Conservation (phyloP, 1,284 basidiomycete genomes). For the Leccinum griseonigrum region DNA sequence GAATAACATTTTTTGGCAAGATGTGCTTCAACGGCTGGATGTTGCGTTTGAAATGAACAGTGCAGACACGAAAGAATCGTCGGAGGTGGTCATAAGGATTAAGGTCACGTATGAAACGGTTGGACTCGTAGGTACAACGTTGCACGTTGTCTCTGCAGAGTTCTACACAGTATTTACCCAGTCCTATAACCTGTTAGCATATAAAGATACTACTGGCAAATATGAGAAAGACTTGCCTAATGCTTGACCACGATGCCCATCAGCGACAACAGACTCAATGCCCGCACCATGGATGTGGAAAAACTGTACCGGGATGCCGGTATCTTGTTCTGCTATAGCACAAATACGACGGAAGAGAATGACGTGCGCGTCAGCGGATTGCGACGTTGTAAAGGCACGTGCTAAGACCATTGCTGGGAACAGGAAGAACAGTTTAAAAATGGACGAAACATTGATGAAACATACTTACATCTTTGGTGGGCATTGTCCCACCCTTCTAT, state of each 20-base stretch:
- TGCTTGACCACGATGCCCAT: conserved; percentile 3
- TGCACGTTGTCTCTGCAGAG: neutral
- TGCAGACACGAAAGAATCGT: neutral
- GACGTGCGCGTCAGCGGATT: conserved; percentile 4
- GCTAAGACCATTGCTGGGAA: neutral
- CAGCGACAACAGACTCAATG: conserved; percentile 6
- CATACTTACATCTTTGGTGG: neutral
- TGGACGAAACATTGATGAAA: neutral
- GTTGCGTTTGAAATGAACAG: conserved; percentile 3
- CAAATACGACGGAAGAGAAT: neutral
- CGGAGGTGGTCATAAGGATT: conserved; percentile 4
- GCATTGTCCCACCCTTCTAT: neutral
- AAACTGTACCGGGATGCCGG: neutral
- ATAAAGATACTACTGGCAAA: too few species aligned
- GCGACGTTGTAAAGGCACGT: conserved; percentile 2
- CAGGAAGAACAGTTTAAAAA: neutral
- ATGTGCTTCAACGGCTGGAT: neutral
- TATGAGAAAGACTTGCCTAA: neutral
- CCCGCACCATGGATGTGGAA: neutral
- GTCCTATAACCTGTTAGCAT: neutral
- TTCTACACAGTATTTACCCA: conserved; percentile 3
- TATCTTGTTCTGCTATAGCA: neutral
- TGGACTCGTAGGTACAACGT: neutral
- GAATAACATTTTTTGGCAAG: neutral
- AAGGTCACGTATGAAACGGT: neutral